Conservation (phyloP, 2,329 filamentous ascomycete species). For the Trichoderma sp. region DNA sequence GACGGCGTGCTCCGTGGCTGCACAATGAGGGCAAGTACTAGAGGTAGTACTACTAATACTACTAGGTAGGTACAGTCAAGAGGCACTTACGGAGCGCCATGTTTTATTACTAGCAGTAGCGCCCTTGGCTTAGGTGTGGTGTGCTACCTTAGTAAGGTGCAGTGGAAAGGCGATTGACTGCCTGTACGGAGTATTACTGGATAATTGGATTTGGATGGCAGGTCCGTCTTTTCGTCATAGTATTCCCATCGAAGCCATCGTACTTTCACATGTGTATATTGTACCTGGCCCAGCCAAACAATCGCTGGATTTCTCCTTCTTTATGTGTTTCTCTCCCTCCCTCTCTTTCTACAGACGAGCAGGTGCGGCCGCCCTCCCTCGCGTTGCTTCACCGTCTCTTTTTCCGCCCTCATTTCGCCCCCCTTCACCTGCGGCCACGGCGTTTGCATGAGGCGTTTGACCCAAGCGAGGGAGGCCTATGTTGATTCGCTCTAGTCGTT, state of each 20-base stretch:
- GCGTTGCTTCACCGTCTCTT: neutral
- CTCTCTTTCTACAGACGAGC: neutral
- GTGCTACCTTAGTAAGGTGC: neutral
- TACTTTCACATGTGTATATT: neutral
- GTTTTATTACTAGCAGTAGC: neutral
- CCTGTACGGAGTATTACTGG: neutral
- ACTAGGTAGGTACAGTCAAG: neutral
- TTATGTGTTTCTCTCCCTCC: neutral
- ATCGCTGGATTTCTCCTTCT: neutral
- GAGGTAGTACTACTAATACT: neutral
- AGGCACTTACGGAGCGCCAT: too few species aligned
- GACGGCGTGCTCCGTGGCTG: neutral
- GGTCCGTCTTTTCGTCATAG: neutral
- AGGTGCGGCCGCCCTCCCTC: neutral
- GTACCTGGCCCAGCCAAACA: neutral
- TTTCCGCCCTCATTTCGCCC: neutral
- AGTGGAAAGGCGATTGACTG: neutral
- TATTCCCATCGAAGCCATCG: neutral
- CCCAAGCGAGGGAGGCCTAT: conserved; percentile 2
- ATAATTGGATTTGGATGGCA: too few species aligned
- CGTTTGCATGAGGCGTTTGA: conserved; percentile 8
- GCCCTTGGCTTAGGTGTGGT: neutral
- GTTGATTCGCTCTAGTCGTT: neutral
- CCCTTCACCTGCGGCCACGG: neutral
- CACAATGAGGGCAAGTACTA: neutral